Evolutionary conservation across 2,329 filamentous ascomycete genomes (phyloP), one percentile per base, ranked within the genome.

Genomic region (Fusarium sarcochroum): DNA sequence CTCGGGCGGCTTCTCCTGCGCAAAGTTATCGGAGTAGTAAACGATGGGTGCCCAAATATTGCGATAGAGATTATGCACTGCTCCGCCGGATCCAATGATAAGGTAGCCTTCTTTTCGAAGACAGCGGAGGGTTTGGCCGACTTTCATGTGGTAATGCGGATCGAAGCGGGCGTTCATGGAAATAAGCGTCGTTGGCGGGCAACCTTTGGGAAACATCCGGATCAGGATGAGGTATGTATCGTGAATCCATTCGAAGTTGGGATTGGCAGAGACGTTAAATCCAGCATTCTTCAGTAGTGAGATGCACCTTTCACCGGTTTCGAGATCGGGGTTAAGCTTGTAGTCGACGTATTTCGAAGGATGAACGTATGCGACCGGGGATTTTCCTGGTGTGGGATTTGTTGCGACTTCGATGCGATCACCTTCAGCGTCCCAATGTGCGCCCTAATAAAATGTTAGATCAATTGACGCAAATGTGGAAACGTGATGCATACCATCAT

Each of bases 1-100:
- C 10, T 66, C 70, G 0, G 72, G 70, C 0, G 72, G 79, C 2
- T 47, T 64, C 45, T 59, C 59, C 3, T 64, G 61, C 3, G 61
- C 61, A 57, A 64, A 64, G 25, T 64, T 64, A 20, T 64, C 61
- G 0, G 61, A 64, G 50, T 58, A 58, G 3, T 47, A 20, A 17
- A 92, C 72, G 87, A 92, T 92, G 1, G 87, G 88, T 1, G 73
- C 78, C 89, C 89, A 92, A 41, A 82, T 75, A 74, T 92, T 92
- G 18, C 90, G 86, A 75, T 90, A 92, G 2, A 92, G 82, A 69
- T 92, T 92, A 76, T 92, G 90, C 1, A 92, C 90, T 1, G 89
- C 86, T 35, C 90, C 90, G 17, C 90, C 82, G 4, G 79, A 82
- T 10, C 87, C 87, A 57, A 89, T 83, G 51, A 92, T 77, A 2